Base-by-base conservation (phyloP, 2,329 filamentous ascomycete species). In the Endoconidiophora laricicola region DNA sequence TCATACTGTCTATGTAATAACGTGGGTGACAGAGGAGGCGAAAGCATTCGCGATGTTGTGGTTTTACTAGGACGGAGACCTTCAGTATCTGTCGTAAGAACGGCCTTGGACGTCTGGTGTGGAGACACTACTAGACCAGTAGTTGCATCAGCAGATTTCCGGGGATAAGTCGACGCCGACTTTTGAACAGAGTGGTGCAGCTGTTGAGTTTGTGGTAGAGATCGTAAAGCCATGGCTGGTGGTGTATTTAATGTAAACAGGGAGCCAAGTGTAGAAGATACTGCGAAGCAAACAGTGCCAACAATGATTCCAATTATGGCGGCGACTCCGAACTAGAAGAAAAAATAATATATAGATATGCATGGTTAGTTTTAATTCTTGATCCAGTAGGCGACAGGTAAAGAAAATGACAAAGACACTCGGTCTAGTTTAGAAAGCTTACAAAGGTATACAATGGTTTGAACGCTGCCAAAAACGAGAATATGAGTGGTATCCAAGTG, bases 391-490 rank as follows among this genome's bases (percentile, higher is more conserved):
- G 16, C 16, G 16, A 18, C 16, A 18, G 16, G 16, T 18, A 18
- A 18, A 18, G 16, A 18, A 18, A 18, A 18, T 33, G 29, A 33
- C 12, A 10, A 33, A 33, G 12, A 33, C 4, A 12, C 29, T 12
- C 12, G 29, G 12, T 10, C 26, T 10, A 16, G n/a, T 46, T 18
- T 23, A 39, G 44, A 20, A 46, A 26, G 49, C 52, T 44, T 53
- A 53, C 52, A 50, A 53, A 50, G 4, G 44, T 53, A 16, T 53
- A 53, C 14, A 53, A 44, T 14, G 51, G 51, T 36, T 50, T 29
- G 7, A 53, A 29, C 3, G 40, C 42, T 14, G 20, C 23, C 7
- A 47, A 10, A 47, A 33, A 26, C 12, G 37, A 37, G 18, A 46
- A 5, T 10, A 52, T 10, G 7, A 22, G 36, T 9, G 20, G 20